Evolutionary conservation across 2,329 filamentous ascomycete species (phyloP).

Genomic region (Cyclaneusma minus): DNA sequence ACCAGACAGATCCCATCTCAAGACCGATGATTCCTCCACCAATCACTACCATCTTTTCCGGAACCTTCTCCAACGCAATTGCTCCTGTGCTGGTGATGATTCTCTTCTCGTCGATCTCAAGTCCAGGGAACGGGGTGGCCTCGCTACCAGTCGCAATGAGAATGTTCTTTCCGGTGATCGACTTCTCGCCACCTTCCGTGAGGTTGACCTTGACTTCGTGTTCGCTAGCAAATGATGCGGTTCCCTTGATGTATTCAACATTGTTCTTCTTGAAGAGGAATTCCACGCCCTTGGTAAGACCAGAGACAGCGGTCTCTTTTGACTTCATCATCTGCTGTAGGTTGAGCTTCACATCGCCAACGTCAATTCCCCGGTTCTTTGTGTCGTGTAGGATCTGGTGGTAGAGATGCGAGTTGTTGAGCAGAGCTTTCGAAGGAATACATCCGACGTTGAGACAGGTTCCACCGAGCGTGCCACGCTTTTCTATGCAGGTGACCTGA

Average conservation of each 20-base stretch:
- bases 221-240: constrained; percentile 73
- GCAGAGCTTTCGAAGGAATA: constrained; percentile 96
- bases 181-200: constrained; percentile 81
- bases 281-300: constrained; percentile 93
- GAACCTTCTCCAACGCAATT: constrained; percentile 75
- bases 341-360: constrained; percentile 94
- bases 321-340: constrained; percentile 94
- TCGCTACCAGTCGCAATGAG: constrained; percentile 94
- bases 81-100: constrained; percentile 95
- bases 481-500: constrained; percentile 94
- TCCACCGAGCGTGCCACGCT: constrained; percentile 85
- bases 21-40: constrained; percentile 97
- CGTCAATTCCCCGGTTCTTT: constrained; percentile 93
- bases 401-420: constrained; percentile 99
- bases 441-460: constrained; percentile 98
- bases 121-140: constrained; percentile 86
- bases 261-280: constrained; percentile 99
- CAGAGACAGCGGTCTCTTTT: constrained; percentile 78
- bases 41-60: constrained; percentile 93
- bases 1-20: constrained; percentile 98
- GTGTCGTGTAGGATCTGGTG: constrained; percentile 95
- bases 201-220: constrained; percentile 85
- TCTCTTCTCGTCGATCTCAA: constrained; percentile 94
- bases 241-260: constrained; percentile 93
- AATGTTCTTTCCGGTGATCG: constrained; percentile 86